These are phyloP conservation scores for Lepidium didymum DNA, from an alignment of 345 rosid genomes.

Conservation along the genomic window DNA sequence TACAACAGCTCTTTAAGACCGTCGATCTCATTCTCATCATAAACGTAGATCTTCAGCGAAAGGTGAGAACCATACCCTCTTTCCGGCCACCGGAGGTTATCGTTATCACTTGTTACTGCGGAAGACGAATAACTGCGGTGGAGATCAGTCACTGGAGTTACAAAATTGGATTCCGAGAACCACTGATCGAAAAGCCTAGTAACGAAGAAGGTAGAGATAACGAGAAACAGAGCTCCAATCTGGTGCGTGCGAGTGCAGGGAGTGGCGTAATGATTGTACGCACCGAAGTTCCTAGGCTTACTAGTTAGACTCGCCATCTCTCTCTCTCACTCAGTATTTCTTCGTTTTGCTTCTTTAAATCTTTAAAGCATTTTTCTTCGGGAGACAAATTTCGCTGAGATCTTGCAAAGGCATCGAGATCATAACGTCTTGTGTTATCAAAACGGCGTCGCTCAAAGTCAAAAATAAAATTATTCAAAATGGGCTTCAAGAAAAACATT, in stretches of 20 bases:
- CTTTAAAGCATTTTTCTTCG: not conserved
- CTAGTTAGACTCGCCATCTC: constrained; percentile 38
- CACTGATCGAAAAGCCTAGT: constrained; percentile 70
- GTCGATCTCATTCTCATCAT: constrained; percentile 78
- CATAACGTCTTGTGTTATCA: not conserved
- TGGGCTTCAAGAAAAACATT: not conserved
- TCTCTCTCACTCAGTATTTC: not conserved
- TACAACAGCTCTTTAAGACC: constrained; percentile 63
- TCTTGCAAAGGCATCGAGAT: not conserved
- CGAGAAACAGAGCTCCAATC: constrained; percentile 73
- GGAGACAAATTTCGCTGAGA: not conserved
- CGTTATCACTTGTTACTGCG: constrained; percentile 13
- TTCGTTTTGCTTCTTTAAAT: not conserved
- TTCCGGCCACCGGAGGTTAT: constrained; percentile 49
- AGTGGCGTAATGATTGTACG: constrained; percentile 37
- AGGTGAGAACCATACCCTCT: constrained; percentile 58
- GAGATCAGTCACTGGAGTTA: constrained; percentile 12
- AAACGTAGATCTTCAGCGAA: constrained; percentile 75
- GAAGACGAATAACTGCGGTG: not conserved
- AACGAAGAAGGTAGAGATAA: constrained; percentile 70
- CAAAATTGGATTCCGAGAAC: constrained; percentile 33
- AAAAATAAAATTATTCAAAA: not conserved
- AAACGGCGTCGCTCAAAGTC: not conserved
- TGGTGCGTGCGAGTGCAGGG: constrained; percentile 86
- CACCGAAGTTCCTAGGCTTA: constrained; percentile 39